These are phyloP conservation scores for Saccharum officinarum DNA, from an alignment of 176 grass and related monocot species.

Conservation along the genomic window DNA sequence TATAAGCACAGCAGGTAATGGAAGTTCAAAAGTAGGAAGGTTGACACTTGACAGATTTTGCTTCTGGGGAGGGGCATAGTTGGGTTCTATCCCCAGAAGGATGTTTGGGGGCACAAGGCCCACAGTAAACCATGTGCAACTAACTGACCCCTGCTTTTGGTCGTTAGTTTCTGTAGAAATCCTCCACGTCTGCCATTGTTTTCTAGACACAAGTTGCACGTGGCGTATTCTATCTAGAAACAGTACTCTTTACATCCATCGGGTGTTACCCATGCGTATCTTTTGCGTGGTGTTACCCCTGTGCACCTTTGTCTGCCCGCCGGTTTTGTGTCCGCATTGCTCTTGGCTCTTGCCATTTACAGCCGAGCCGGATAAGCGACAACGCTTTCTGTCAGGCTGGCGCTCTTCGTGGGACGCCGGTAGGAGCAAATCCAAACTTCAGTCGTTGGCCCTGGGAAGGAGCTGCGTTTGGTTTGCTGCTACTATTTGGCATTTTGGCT, in stretches of 20 bases:
- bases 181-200: background rate
- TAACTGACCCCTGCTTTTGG: background rate
- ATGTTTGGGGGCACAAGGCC: constrained; percentile 26
- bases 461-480: background rate
- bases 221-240: background rate
- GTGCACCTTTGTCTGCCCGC: background rate
- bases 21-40: background rate
- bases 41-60: constrained; percentile 5
- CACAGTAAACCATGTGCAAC: constrained; percentile 1
- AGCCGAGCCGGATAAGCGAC: background rate
- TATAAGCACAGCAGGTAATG: background rate
- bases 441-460: background rate
- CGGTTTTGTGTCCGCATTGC: background rate
- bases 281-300: background rate
- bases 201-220: background rate
- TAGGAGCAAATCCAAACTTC: background rate
- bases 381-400: background rate
- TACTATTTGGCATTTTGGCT: background rate
- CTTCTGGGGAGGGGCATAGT: background rate
- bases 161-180: constrained; percentile 16
- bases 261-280: background rate
- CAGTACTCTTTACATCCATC: background rate
- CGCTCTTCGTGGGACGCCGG: background rate
- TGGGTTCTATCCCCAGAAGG: constrained; percentile 13
- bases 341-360: background rate